A percentile compares a stretch with the other conserved stretches of the same genome.
phyloP scores from a whole-genome alignment of 2,329 filamentous ascomycete species.

The Aureobasidium leucospermi region DNA sequence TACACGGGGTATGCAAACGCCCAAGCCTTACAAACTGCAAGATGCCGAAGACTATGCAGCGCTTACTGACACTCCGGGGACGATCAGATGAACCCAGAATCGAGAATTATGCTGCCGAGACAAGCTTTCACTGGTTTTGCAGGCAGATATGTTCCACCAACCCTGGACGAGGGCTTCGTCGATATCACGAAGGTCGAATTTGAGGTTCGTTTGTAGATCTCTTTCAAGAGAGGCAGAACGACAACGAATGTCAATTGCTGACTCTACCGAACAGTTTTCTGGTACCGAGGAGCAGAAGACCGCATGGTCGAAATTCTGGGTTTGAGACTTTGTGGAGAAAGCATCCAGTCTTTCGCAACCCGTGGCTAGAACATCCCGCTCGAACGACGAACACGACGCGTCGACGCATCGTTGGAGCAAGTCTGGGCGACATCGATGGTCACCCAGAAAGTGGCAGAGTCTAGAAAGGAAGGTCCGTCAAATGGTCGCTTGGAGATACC shows the following conservation, averaged over 20 bases:
- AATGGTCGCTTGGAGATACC: neutral
- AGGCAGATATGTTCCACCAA: conserved; percentile 66
- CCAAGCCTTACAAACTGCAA: neutral
- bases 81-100: conserved; percentile 73
- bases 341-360: neutral
- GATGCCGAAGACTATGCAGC: neutral
- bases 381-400: neutral
- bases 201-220: conserved; percentile 36
- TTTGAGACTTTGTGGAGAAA: conserved; percentile 24
- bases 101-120: conserved; percentile 62
- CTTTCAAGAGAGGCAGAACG: neutral
- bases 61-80: neutral
- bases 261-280: conserved; percentile 45
- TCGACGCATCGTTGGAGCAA: neutral
- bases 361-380: conserved; percentile 1
- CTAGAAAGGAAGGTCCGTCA: neutral
- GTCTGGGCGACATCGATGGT: neutral
- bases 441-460: neutral
- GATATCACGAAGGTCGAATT: conserved; percentile 74
- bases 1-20: neutral
- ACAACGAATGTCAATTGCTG: neutral
- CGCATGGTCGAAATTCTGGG: conserved; percentile 74
- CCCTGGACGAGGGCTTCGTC: conserved; percentile 69
- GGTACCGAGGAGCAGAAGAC: conserved; percentile 61
- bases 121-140: conserved; percentile 74